These are phyloP conservation scores for Leccinellum albellum DNA, from an alignment of 768 basidiomycete species.

Conservation along the genomic window DNA sequence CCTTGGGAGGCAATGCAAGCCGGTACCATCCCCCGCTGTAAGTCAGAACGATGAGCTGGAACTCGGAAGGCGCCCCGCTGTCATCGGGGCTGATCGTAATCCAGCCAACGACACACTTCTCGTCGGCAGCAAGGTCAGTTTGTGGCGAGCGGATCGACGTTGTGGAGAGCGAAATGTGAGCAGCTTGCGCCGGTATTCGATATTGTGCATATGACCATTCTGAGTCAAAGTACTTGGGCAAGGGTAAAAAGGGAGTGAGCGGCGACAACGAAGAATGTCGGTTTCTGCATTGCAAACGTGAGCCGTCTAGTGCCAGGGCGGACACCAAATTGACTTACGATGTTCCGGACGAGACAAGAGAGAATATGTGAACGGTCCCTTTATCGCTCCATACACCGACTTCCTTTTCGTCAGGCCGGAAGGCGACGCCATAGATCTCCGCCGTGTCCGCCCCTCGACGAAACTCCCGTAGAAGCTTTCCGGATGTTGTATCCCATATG, in stretches of 20 bases:
- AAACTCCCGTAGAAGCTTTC: slow-evolving; percentile 74
- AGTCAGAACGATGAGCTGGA: slow-evolving; percentile 82
- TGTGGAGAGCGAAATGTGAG: slow-evolving; percentile 76
- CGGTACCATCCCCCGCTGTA: slow-evolving; percentile 93
- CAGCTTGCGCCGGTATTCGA: slow-evolving; percentile 78
- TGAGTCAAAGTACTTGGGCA: slow-evolving; percentile 91
- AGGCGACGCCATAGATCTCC: slow-evolving; percentile 86
- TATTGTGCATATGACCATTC: slow-evolving; percentile 96
- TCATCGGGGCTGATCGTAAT: slow-evolving; percentile 47
- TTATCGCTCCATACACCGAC: slow-evolving; percentile 94
- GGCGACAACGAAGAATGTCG: slow-evolving; percentile 82
- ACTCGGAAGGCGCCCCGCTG: slow-evolving; percentile 42
- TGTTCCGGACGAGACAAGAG: slow-evolving; percentile 59
- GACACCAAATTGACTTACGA: slow-evolving; percentile 47
- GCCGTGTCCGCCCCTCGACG: slow-evolving; percentile 87
- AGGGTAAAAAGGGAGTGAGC: slow-evolving; percentile 72
- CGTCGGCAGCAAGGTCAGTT: slow-evolving; percentile 69
- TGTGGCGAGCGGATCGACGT: slow-evolving; percentile 54
- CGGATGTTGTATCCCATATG: slow-evolving; percentile 76
- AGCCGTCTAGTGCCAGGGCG: slow-evolving; percentile 2
- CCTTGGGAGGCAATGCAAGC: slow-evolving; percentile 52
- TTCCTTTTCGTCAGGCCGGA: slow-evolving; percentile 81
- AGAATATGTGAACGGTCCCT: slow-evolving; percentile 89
- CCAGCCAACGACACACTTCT: slow-evolving; percentile 87
- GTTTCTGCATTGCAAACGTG: slow-evolving; percentile 47